Evolutionary conservation across 148 eudicot genomes (phyloP), one percentile per base, ranked within the genome.

Genomic region (Rhododendron mucronatum): DNA sequence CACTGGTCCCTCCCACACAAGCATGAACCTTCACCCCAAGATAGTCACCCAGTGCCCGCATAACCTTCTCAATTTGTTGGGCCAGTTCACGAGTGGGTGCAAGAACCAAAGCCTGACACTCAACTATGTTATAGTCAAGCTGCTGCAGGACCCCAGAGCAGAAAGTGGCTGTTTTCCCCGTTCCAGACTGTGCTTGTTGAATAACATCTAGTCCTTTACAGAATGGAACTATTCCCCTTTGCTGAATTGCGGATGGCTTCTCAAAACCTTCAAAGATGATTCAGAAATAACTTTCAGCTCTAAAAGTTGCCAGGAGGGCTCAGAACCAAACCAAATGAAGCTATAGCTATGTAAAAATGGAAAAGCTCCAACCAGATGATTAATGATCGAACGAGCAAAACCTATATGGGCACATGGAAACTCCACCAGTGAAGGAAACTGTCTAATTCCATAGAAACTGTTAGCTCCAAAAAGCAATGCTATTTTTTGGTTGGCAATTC

Each of bases 1-100:
- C 94, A 89, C 93, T 94, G 37, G 94, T 93, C 80, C 97, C 97
- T 73, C 97, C 97, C 74, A 94, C 97, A 89, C 97, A 94, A 23
- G 94, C 94, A 91, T 94, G 97, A 83, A 94, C 97, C 91, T 92
- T 92, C 53, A 94, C 97, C 53, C 93, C 93, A 65, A 94, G 88
- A 85, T 94, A 94, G 78, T 94, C 97, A 86, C 94, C 94, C 1
- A 93, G 88, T 13, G 93, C 94, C 15, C 93, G 87, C 93, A 93
- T 93, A 16, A 93, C 94, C 89, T 91, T 93, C 88, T 93, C 92
- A 84, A 90, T 93, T 81, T 93, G 94, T 41, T 91, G 92, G 18
- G 94, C 94, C 5, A 92, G 93, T 53, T 92, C 94, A 79, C 94
- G 90, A 44, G 94, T 92, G 21, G 94, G 94, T 55, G 94, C 94